Evolutionary conservation across 306 rosid species (phyloP), one percentile per base, ranked within the genome.

Genomic region (Lablab purpureus): DNA sequence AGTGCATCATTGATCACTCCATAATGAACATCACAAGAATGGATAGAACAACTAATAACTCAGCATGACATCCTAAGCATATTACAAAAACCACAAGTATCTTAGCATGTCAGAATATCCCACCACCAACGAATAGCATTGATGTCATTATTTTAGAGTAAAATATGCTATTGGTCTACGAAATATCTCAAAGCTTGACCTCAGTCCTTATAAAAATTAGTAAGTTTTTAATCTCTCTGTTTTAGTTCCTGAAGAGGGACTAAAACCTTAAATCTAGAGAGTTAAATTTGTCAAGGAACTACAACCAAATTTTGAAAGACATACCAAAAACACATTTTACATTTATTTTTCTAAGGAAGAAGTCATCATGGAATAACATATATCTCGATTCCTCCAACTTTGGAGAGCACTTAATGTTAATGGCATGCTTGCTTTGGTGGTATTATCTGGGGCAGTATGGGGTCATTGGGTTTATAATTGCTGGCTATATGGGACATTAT

Each of bases 41-140:
- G 19, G 19, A 71, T 9, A 34, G 23, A 51, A 60, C 15, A 34
- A 22, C n/a, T 13, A 60, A 15, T 76, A n/a, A 25, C 8, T 50
- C 14, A 72, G 14, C 56, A 6, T 14, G 7, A 10, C 49, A 34
- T n/a, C 43, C 12, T 7, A 62, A 17, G 27, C 43, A 37, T 19
- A 51, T 51, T 5, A 64, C 49, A 80, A 51, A 58, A 67, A 64
- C 22, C 64, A 74, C 2, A 32, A 45, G 71, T 19, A 23, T 46
- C 19, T 30, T 37, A 8, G 36, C 22, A 10, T 18, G 47, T 67
- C 27, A 67, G 12, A 67, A 67, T 14, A 68, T 43, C 25, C 21
- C 43, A 41, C 10, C 36, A 65, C 37, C 46, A 67, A 36, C 21
- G 10, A 54, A 67, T 7, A 27, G 47, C n/a, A 67, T 40, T 40